Percentiles rank a stretch among this genome's conserved stretches.
Conservation (phyloP, 1,284 basidiomycete species). For the Puccinia horiana region DNA sequence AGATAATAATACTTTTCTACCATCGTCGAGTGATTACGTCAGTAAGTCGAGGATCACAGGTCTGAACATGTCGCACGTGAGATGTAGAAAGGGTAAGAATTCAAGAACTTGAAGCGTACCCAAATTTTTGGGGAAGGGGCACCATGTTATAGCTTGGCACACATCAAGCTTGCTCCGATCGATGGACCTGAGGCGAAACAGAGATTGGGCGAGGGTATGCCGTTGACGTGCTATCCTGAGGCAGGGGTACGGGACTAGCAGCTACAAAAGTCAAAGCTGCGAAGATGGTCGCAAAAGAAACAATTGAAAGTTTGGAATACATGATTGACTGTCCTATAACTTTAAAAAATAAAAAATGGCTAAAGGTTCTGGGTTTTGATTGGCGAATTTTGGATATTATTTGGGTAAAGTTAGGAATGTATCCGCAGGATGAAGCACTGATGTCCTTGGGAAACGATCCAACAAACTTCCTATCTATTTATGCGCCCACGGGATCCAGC, state of each 20-base stretch:
- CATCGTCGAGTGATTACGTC: background rate
- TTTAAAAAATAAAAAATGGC: background rate
- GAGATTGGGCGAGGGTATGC: slow-evolving; percentile 1
- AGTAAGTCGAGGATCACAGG: background rate
- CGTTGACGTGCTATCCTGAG: background rate
- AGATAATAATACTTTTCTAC: background rate
- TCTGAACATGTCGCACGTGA: no score
- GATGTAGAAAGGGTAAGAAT: background rate
- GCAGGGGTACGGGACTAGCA: background rate
- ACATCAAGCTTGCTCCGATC: background rate
- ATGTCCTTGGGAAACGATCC: background rate
- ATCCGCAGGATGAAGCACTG: background rate
- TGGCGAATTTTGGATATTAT: background rate
- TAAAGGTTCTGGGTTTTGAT: background rate
- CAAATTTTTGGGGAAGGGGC: background rate
- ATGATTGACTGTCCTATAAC: background rate
- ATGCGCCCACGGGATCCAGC: background rate
- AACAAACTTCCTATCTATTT: background rate
- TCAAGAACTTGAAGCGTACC: background rate
- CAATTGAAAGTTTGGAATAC: background rate
- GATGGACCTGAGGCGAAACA: background rate
- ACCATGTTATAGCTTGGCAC: background rate
- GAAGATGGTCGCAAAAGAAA: background rate
- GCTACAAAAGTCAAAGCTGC: background rate
- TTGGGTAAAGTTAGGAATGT: background rate